phyloP scores from a whole-genome alignment of 1,284 basidiomycete species.

The Fomes fomentarius region DNA sequence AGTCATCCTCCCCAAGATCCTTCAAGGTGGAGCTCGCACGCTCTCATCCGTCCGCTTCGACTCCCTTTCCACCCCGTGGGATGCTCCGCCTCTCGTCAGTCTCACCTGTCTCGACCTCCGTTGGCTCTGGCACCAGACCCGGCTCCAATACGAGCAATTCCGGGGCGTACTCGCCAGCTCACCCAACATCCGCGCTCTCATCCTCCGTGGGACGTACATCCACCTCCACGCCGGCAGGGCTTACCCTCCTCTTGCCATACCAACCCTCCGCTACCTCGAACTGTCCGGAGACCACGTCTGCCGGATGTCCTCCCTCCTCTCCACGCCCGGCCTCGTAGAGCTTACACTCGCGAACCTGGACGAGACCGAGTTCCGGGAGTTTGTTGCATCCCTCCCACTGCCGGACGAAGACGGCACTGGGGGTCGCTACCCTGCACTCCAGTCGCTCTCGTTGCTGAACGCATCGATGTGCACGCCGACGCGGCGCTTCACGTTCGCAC shows the following conservation, averaged over 20 bases:
- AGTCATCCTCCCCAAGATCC: conserved; percentile 24
- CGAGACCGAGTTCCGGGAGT: conserved; percentile 34
- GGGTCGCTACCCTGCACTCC: conserved; percentile 24
- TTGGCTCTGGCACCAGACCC: conserved; percentile 32
- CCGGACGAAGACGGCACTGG: conserved; percentile 1
- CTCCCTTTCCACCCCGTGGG: conserved; percentile 29
- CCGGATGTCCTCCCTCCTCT: conserved; percentile 29
- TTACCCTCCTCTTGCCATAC: conserved; percentile 25
- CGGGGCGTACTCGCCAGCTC: conserved; percentile 26
- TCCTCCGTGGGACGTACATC: conserved; percentile 32
- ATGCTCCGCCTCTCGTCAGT: conserved; percentile 18
- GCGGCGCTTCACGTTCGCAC: conserved; percentile 27
- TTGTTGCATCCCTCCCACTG: conserved; percentile 27
- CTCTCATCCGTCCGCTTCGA: conserved; percentile 31
- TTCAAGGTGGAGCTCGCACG: conserved; percentile 27
- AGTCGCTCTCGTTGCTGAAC: conserved; percentile 24
- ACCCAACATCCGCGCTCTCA: conserved; percentile 27
- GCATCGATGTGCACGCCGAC: conserved; percentile 25
- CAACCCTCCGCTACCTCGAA: conserved; percentile 30
- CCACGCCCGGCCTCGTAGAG: conserved; percentile 26
- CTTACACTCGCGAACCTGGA: conserved; percentile 33
- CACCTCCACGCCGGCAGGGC: conserved; percentile 24
- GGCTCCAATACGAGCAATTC: conserved; percentile 29
- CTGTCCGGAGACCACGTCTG: conserved; percentile 33
- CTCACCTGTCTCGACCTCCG: conserved; percentile 30